A percentile compares a stretch with the other conserved stretches of the same genome.
These are phyloP conservation scores for Jasminum sambac DNA, from an alignment of 257 asterid species.

Conservation along the genomic window DNA sequence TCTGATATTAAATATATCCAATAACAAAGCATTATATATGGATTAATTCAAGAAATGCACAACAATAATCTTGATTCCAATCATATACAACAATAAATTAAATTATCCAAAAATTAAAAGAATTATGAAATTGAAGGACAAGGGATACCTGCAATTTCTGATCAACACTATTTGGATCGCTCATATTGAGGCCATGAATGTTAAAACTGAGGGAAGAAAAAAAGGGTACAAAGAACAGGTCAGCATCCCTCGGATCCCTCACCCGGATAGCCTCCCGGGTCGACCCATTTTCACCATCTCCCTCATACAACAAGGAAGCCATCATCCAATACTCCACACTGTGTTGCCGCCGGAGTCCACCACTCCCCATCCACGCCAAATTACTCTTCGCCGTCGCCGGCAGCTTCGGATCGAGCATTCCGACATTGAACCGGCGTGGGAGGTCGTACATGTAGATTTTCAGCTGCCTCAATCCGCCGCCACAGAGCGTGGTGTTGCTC, in stretches of 20 bases:
- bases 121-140: neutral
- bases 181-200: constrained; percentile 56
- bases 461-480: constrained; percentile 20
- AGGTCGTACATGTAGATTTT: constrained; percentile 51
- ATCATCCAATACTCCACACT: constrained; percentile 62
- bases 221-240: constrained; percentile 82
- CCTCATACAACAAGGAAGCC: constrained; percentile 45
- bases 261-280: constrained; percentile 70
- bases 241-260: constrained; percentile 68
- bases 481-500: constrained; percentile 26
- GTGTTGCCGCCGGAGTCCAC: constrained; percentile 50
- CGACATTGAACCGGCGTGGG: constrained; percentile 44
- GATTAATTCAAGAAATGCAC: neutral
- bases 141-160: constrained; percentile 71
- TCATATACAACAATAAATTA: neutral
- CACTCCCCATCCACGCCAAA: constrained; percentile 43
- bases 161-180: constrained; percentile 57
- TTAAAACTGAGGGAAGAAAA: constrained; percentile 85
- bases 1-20: neutral
- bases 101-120: neutral
- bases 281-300: constrained; percentile 25
- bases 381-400: constrained; percentile 38
- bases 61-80: neutral
- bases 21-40: neutral
- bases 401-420: constrained; percentile 31